Evolutionary conservation across 2,329 filamentous ascomycete species (phyloP), one percentile per base, ranked within the genome.

Genomic region (Laburnicola sp.): DNA sequence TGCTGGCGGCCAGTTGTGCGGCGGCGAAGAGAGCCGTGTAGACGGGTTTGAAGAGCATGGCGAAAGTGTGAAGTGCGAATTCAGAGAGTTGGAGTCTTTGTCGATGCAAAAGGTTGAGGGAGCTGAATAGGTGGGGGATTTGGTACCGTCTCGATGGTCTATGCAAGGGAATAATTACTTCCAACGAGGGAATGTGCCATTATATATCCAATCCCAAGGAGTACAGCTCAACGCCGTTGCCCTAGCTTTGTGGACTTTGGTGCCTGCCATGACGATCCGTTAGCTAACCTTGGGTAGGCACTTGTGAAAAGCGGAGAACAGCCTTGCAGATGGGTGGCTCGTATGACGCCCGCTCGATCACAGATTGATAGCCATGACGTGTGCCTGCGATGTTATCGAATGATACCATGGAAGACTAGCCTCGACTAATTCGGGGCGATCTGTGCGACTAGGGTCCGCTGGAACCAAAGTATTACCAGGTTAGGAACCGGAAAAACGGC

Each of bases 31-130:
- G 25, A 37, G 34, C 25, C 31, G 43, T 38, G 25, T 34, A 45
- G 32, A 45, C 26, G n/a, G 43, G 37, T n/a, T 25, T 23, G 32
- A 45, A 45, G 43, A 38, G 43, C 43, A 45, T 45, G 43, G 25
- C 21, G 43, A 37, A 3, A 23, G 11, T 38, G 4, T 37, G 25
- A 10, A 36, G 11, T 9, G n/a, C 4, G 3, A 16, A 26, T 37
- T 7, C 16, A 25, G 30, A 16, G 4, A 11, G 3, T 21, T 30
- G 26, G 10, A 39, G 25, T 30, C 39, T 39, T 46, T 16, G 6
- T 16, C 21, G 16, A 42, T 28, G 26, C 16, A 16, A 16, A 16
- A 16, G 16, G 16, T 16, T 16, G 16, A 16, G 16, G 16, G 16
- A 16, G 16, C 16, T 16, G 16, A 16, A 16, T 16, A 16, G 16